Evolutionary conservation across 2,329 filamentous ascomycete species (phyloP), one percentile per base, ranked within the genome.

Genomic region (Venturia carpophila): DNA sequence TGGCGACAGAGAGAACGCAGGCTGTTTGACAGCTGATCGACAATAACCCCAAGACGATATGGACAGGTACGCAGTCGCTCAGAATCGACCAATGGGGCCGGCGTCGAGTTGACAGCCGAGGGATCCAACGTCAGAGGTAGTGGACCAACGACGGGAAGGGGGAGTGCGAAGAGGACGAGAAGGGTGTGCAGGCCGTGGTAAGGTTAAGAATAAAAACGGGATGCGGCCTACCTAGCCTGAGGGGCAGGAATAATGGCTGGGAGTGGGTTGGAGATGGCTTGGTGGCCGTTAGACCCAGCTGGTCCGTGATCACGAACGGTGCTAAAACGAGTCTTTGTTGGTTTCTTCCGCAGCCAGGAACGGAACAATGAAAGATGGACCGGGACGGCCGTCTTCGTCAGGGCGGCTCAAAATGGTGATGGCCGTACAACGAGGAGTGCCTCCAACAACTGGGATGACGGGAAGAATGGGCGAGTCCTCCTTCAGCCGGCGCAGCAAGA

Each of bases 21-120:
- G n/a, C 27, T 34, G 34, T 62, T 58, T 58, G 52, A 58, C 52
- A 58, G 52, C 52, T 58, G 52, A 58, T 58, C 52, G 52, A 19
- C 52, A 58, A 58, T 58, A 58, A 11, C 52, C 21, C 21, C 13
- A 37, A 37, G 27, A 17, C 27, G 52, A 58, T n/a, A 37, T 58
- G 0, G 52, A 58, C 37, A 58, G 52, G 52, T 58, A 58, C 52
- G 52, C 52, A 15, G 19, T 13, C 15, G 27, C 13, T 10, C 27
- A 56, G 30, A n/a, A 58, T 58, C 15, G 27, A 37, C 27, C 52
- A 37, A 37, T 24, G 52, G 37, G n/a, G 27, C 5, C 30, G 52
- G 19, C 9, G 6, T 58, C 15, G 52, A 58, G 27, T 21, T 9
- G 49, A 6, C 49, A 56, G 49, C 24, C 49, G n/a, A 49, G 45